Conservation (phyloP, 108 stramenopile genomes). For the Nannochloropsis oceanica region DNA sequence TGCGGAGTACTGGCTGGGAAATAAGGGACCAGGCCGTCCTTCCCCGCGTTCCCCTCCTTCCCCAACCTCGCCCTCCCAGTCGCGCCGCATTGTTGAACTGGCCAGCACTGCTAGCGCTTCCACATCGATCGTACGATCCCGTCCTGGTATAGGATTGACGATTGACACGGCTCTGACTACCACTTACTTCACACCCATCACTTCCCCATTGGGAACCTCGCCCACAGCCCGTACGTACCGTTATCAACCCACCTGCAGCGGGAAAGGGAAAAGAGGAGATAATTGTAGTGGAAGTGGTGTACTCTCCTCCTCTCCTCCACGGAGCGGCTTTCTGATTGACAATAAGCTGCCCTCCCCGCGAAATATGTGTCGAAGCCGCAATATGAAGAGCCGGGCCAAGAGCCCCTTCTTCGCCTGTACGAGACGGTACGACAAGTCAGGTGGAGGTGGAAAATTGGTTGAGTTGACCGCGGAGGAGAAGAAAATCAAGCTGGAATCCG, state of each 20-base stretch:
- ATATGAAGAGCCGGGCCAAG: background rate
- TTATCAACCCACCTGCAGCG: background rate
- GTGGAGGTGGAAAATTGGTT: background rate
- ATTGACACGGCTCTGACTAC: background rate
- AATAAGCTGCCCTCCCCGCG: background rate
- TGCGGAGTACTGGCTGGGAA: background rate
- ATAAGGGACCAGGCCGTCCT: background rate
- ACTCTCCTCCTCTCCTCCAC: background rate
- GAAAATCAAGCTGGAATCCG: background rate
- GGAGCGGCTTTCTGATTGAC: background rate
- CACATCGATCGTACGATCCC: background rate
- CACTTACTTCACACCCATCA: background rate
- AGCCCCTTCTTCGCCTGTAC: background rate
- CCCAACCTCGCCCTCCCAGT: background rate
- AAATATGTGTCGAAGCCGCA: background rate
- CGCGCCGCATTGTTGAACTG: background rate
- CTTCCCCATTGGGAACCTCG: background rate
- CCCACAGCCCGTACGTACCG: too few species aligned
- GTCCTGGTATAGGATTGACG: background rate
- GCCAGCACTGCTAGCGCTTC: background rate
- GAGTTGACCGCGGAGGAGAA: background rate
- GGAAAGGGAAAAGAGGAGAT: background rate
- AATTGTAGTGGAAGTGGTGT: background rate
- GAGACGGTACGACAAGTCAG: background rate
- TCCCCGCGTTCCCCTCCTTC: background rate